Base-by-base conservation (phyloP, 345 rosid species). In the Zanthoxylum bungeanum region DNA sequence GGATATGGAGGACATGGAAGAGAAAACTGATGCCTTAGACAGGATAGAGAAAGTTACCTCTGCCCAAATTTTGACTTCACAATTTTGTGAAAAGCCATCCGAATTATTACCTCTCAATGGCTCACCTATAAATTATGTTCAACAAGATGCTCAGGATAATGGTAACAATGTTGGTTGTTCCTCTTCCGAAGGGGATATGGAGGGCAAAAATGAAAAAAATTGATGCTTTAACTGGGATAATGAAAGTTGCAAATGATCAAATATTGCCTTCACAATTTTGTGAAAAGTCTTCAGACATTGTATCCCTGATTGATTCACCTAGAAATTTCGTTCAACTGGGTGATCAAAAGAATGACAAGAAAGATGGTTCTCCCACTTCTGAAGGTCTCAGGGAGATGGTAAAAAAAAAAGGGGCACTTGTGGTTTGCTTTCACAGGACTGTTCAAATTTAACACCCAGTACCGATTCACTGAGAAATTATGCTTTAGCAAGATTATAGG, bases 111-210 rank as follows among this genome's bases (percentile, higher is more conserved):
- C 24, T 1, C 21, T 30, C 72, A 57, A 58, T 64, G 61, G 19
- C 73, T 75, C 61, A 10, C 22, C 16, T 12, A 65, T 37, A 27
- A 57, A 28, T 72, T 36, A 33, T 60, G 68, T 46, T 30, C 64
- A 64, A 11, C 39, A 53, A 57, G 68, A 52, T 11, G 69, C 56
- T 59, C 72, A 60, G 60, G 52, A 74, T 69, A 19, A 19, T 72
- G 76, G 19, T 57, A 33, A 30, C 16, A 44, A 57, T 51, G 62
- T 34, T 47, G n/a, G 1, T 64, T 27, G 16, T 42, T 21, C 42
- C 60, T 64, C 68, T 63, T 63, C 56, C 7, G 68, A 66, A 53
- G 68, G 46, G 27, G 68, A 31, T 65, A 40, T 65, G 31, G 63
- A 53, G 37, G 3, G 44, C 33, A 22, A 4, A 30, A 52, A 69